Conservation (phyloP, 2,329 filamentous ascomycete genomes). For the Paraphoma sp. region DNA sequence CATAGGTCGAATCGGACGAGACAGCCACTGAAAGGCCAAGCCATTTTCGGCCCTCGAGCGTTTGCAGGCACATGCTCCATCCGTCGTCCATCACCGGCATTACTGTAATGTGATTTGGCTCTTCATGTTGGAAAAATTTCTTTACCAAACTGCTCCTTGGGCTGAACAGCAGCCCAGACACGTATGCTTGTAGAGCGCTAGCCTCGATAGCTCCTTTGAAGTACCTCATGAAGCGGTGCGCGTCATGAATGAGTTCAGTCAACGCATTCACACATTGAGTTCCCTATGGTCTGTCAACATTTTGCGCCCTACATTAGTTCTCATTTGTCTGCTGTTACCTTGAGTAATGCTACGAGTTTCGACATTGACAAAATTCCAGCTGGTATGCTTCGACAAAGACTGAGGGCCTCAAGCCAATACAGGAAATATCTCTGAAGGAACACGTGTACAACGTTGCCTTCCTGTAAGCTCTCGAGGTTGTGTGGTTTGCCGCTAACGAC, state of each 20-base stretch:
- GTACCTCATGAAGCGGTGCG: conserved; percentile 28
- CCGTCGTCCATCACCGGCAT: conserved; percentile 10
- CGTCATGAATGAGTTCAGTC: conserved; percentile 16
- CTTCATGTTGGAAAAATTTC: conserved; percentile 20
- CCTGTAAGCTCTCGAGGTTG: conserved; percentile 2
- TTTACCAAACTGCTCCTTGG: conserved; percentile 21
- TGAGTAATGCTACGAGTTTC: too few species aligned
- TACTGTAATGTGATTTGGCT: conserved; percentile 17
- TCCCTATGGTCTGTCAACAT: too few species aligned
- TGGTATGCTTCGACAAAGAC: conserved; percentile 11
- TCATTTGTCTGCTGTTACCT: too few species aligned
- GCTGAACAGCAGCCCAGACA: conserved; percentile 29
- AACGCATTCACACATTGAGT: too few species aligned
- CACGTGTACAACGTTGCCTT: conserved; percentile 1
- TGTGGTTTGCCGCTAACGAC: neutral
- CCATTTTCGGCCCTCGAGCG: conserved; percentile 26
- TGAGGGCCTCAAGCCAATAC: conserved; percentile 16
- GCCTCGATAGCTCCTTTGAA: conserved; percentile 25
- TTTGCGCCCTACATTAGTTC: too few species aligned
- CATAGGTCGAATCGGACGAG: too few species aligned
- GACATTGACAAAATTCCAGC: too few species aligned
- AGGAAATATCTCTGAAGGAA: conserved; percentile 13
- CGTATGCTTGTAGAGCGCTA: conserved; percentile 30
- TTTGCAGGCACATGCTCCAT: conserved; percentile 7
- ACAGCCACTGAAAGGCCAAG: too few species aligned